Conservation (phyloP, 2,329 filamentous ascomycete species). For the Lasiodiplodia hormozganensis region DNA sequence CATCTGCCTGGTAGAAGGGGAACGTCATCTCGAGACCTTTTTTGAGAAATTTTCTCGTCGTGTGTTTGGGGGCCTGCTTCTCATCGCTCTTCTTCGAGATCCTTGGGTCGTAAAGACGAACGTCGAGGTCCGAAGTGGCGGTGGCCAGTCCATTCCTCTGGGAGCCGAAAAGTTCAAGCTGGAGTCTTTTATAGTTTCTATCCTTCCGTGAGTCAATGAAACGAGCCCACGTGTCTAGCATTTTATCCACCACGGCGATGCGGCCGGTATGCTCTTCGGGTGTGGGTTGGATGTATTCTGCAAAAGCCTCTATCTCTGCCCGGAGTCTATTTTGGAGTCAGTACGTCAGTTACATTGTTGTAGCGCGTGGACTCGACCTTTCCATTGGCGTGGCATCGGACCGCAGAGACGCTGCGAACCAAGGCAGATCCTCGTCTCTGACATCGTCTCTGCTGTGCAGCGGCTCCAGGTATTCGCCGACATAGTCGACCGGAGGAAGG, state of each 20-base stretch:
- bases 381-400: constrained; percentile 3
- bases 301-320: constrained; percentile 56
- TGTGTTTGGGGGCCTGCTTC: background rate
- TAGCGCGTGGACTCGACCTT: background rate
- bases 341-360: background rate
- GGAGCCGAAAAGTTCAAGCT: constrained; percentile 60
- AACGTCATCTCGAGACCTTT: background rate
- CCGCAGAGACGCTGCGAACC: constrained; percentile 8
- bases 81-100: background rate
- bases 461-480: constrained; percentile 5
- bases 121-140: constrained; percentile 62
- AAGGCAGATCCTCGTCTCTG: constrained; percentile 9
- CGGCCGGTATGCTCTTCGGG: constrained; percentile 50
- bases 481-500: constrained; percentile 10
- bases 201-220: constrained; percentile 1
- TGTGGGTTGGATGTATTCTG: constrained; percentile 53
- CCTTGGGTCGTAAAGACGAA: constrained; percentile 44
- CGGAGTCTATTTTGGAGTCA: constrained; percentile 37
- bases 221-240: constrained; percentile 32
- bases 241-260: constrained; percentile 40
- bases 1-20: constrained; percentile 30
- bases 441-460: background rate
- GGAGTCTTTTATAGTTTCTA: background rate
- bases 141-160: constrained; percentile 59
- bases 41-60: background rate